Base-by-base conservation (phyloP, 2,329 filamentous ascomycete species). In the Septoria petroselini region DNA sequence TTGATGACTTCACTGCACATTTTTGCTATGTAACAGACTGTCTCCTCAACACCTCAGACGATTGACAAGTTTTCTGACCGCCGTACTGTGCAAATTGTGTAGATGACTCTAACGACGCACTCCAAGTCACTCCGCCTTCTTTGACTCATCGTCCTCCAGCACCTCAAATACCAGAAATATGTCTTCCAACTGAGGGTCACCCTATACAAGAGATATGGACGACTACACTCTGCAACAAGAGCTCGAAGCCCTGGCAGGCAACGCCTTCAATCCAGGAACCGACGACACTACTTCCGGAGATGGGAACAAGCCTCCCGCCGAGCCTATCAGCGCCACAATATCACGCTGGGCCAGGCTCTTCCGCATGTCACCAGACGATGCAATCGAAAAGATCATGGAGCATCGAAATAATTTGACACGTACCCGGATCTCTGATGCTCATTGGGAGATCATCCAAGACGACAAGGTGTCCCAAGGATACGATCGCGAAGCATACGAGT, bases 401-500 rank as follows among this genome's bases (percentile, higher is more conserved):
- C 64, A 71, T 30, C 65, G 66, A n/a, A 58, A 54, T 7, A 59
- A 72, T 41, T 55, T 68, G 4, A 62, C 62, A 5, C 60, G 67
- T 7, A 60, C 58, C 4, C 62, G 66, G 17, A 58, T 71, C 27
- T 64, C 67, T 0, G 62, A 70, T 43, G 63, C 65, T 4, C 68
- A 70, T 25, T 73, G 70, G 68, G 53, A 60, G 0, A 50, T 66
- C 0, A 50, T 72, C 43, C 52, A 50, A 14, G 30, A 48, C 0
- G 61, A 63, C 8, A 66, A 65, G 45, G 67, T 69, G 54, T 55
- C 57, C 1, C 41, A 61, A 18, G 70, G 69, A 11, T 69, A 68
- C 49, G 68, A 70, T 39, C 66, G 65, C 9, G 69, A 71, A 49
- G 64, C 67, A 1, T 73, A 71, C 50, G 70, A 73, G 55, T 67